Base-by-base conservation (phyloP, 1,284 basidiomycete genomes). In the Ceratobasidium sp. region DNA sequence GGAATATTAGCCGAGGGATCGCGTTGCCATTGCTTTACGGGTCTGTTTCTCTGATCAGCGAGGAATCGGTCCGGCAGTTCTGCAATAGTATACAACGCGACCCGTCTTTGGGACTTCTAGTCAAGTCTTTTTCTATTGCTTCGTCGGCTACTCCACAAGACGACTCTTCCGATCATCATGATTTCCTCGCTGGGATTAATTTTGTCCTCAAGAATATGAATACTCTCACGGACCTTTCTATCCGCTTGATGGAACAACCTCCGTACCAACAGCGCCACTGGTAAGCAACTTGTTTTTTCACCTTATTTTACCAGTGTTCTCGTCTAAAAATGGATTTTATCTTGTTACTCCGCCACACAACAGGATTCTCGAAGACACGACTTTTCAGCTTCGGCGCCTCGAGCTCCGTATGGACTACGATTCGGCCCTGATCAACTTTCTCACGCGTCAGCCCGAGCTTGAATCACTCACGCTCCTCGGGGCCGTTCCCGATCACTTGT, bases 241-340 rank as follows among this genome's bases (percentile, higher is more conserved):
- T 72, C 33, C 53, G 56, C 60, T 51, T 72, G 56, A 41, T 60
- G 29, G 69, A 72, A 47, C 56, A 72, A 33, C 69, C 69, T 24
- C 69, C 69, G 15, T 72, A 72, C 48, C 69, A 72, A 31, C 45
- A 60, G n/a, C 69, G 69, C 44, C 69, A 72, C 33, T 72, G 69
- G 69, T 62, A 62, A 33, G 69, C 33, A 33, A 11, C 11, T 27
- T 27, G 19, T 24, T 47, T 47, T 6, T 56, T 60, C 44, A 11
- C 36, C 11, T 41, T 60, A 27, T 36, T n/a, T 36, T 31, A 29
- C n/a, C n/a, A n/a, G n/a, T n/a, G n/a, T n/a, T n/a, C n/a, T 41
- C 4, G 11, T 41, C 36, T 11, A 41, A 41, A 41, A 41, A 41
- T 41, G 36, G 11, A 41, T 41, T 41, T 41, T 41, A 41, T 11